Evolutionary conservation across 352 stramenopile species (phyloP).

Genomic region (Phytophthora brassicae): DNA sequence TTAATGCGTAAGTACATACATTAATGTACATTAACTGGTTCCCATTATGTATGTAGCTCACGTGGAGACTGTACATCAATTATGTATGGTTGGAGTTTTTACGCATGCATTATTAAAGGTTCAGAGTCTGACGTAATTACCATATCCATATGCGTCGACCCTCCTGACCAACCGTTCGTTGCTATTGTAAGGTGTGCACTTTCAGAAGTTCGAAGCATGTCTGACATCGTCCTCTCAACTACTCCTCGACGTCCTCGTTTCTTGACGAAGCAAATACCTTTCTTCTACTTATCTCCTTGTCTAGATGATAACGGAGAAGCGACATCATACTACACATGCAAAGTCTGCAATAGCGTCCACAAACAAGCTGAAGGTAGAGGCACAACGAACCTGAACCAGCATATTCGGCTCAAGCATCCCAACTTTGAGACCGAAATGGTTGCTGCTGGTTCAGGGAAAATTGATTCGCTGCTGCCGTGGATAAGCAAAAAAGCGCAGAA

Average conservation of each 20-base stretch:
- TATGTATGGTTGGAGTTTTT: slow-evolving; percentile 3
- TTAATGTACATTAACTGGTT: slow-evolving; percentile 4
- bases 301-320: neutral
- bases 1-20: too few relatives aligned
- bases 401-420: neutral
- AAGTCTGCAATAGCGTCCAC: neutral
- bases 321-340: neutral
- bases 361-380: neutral
- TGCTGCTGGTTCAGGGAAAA: neutral
- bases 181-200: neutral
- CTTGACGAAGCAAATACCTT: neutral
- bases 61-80: neutral
- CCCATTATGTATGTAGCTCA: too few relatives aligned
- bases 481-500: slow-evolving; percentile 10
- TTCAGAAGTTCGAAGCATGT: too few relatives aligned
- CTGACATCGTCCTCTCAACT: neutral
- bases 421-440: slow-evolving; percentile 7
- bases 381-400: slow-evolving; percentile 3
- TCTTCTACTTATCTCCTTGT: neutral
- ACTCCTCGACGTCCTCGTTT: neutral
- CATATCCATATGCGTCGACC: neutral
- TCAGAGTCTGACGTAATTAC: neutral
- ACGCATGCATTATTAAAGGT: slow-evolving; percentile 2
- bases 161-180: neutral
- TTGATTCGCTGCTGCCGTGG: slow-evolving; percentile 8